Evolutionary conservation across 2,329 filamentous ascomycete genomes (phyloP).

Genomic region (Epichloe elymi): DNA sequence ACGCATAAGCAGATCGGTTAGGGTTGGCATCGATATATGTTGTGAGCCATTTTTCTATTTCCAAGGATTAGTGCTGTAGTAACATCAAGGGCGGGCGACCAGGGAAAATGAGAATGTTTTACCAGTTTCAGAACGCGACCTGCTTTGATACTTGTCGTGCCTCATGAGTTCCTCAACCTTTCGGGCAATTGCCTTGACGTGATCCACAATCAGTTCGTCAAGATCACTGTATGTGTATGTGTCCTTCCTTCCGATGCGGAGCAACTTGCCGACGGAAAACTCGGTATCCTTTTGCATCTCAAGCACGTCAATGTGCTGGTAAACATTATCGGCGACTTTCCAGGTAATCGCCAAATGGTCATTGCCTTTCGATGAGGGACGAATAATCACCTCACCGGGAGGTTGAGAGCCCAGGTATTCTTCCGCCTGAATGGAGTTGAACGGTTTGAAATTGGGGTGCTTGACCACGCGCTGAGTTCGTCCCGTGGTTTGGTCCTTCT

Average conservation of each 20-base stretch:
- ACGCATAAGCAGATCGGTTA: conserved; percentile 82
- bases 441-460: conserved; percentile 88
- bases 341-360: conserved; percentile 94
- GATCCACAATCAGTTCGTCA: conserved; percentile 92
- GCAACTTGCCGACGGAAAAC: conserved; percentile 76
- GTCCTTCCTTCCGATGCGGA: conserved; percentile 79
- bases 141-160: conserved; percentile 84
- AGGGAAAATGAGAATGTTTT: conserved; percentile 28
- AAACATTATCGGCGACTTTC: conserved; percentile 95
- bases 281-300: conserved; percentile 96
- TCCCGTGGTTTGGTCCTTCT: conserved; percentile 75
- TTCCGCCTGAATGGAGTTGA: conserved; percentile 84
- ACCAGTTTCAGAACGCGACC: conserved; percentile 73
- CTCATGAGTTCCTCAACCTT: conserved; percentile 95
- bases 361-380: conserved; percentile 86
- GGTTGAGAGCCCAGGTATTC: conserved; percentile 81
- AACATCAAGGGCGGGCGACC: conserved; percentile 9
- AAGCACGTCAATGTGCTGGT: conserved; percentile 93
- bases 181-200: conserved; percentile 93
- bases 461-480: conserved; percentile 93
- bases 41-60: conserved; percentile 78
- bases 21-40: conserved; percentile 96
- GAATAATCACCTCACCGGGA: conserved; percentile 83
- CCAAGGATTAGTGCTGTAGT: too few relatives aligned
- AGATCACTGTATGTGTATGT: conserved; percentile 92